Evolutionary conservation across 1,284 basidiomycete species (phyloP).

Genomic region (Ganoderma leucocontextum): DNA sequence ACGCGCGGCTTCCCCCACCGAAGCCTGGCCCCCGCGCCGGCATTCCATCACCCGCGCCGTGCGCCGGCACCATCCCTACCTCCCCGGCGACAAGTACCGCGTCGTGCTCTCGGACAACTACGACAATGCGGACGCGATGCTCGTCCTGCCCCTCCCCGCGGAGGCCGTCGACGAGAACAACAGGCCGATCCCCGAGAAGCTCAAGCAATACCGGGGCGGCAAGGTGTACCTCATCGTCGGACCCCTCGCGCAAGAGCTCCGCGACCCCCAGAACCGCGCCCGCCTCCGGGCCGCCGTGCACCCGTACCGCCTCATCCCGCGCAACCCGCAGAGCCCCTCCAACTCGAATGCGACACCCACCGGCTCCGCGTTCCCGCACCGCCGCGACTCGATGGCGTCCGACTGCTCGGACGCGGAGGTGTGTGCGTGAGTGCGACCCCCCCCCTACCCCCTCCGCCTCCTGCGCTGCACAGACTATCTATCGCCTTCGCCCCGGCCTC

Average conservation of each 20-base stretch:
- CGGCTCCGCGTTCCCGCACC: slow-evolving; percentile 14
- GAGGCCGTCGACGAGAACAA: slow-evolving; percentile 25
- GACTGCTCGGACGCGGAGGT: slow-evolving; percentile 11
- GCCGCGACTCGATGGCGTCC: slow-evolving; percentile 8
- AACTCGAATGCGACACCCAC: slow-evolving; percentile 11
- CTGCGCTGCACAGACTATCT: slow-evolving; percentile 1
- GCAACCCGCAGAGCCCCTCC: slow-evolving; percentile 13
- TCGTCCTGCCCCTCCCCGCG: slow-evolving; percentile 26
- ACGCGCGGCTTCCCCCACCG: slow-evolving; percentile 36
- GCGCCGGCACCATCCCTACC: slow-evolving; percentile 32
- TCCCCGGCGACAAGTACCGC: slow-evolving; percentile 44
- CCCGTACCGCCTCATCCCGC: slow-evolving; percentile 55
- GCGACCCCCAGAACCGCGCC: slow-evolving; percentile 48
- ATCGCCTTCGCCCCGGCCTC: background rate
- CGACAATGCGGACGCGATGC: slow-evolving; percentile 30
- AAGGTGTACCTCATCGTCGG: slow-evolving; percentile 55
- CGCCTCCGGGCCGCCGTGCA: slow-evolving; percentile 57
- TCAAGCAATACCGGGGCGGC: slow-evolving; percentile 23
- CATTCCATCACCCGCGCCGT: slow-evolving; percentile 31
- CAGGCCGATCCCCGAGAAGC: slow-evolving; percentile 17
- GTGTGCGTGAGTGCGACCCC: slow-evolving; percentile 4
- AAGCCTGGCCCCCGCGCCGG: slow-evolving; percentile 29
- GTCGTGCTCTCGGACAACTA: slow-evolving; percentile 51
- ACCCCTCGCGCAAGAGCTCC: slow-evolving; percentile 46
- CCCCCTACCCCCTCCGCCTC: background rate